These are phyloP conservation scores for Leucocoprinus leucothites DNA, from an alignment of 768 basidiomycete genomes.

Conservation along the genomic window DNA sequence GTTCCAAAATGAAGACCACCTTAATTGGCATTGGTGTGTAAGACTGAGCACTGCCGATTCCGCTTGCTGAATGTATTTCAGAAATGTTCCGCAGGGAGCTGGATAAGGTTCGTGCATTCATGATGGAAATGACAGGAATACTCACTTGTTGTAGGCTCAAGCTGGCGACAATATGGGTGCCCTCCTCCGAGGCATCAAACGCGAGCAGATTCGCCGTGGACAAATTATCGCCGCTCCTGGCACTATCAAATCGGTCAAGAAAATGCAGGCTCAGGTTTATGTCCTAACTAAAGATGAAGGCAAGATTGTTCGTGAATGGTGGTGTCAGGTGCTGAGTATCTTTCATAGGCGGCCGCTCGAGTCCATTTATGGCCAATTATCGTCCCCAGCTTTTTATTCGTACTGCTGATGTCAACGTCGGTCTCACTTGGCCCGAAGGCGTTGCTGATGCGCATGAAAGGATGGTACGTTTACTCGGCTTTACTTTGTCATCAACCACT, in stretches of 20 bases:
- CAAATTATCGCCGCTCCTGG: conserved; percentile 89
- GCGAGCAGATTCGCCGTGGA: conserved; percentile 92
- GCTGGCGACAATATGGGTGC: conserved; percentile 99
- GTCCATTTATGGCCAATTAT: conserved; percentile 92
- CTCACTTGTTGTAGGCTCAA: conserved; percentile 57
- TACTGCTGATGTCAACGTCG: conserved; percentile 89
- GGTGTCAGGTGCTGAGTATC: neutral
- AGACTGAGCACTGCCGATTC: neutral
- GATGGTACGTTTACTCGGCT: conserved; percentile 52
- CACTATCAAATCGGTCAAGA: conserved; percentile 90
- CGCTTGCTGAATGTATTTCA: conserved; percentile 23
- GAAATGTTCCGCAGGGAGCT: conserved; percentile 99
- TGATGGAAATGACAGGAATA: neutral
- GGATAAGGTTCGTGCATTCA: conserved; percentile 64
- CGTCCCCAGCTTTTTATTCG: conserved; percentile 94
- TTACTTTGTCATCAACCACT: neutral
- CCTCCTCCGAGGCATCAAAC: conserved; percentile 93
- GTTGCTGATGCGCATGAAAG: conserved; percentile 80
- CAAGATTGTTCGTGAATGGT: neutral
- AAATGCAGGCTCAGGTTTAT: conserved; percentile 93
- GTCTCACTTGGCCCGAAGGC: conserved; percentile 82
- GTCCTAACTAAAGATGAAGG: conserved; percentile 32
- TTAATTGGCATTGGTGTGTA: conserved; percentile 87
- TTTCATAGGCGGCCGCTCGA: conserved; percentile 69
- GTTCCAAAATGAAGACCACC: conserved; percentile 80